Evolutionary conservation across 345 rosid genomes (phyloP).

Genomic region (Eucalyptus sp.): DNA sequence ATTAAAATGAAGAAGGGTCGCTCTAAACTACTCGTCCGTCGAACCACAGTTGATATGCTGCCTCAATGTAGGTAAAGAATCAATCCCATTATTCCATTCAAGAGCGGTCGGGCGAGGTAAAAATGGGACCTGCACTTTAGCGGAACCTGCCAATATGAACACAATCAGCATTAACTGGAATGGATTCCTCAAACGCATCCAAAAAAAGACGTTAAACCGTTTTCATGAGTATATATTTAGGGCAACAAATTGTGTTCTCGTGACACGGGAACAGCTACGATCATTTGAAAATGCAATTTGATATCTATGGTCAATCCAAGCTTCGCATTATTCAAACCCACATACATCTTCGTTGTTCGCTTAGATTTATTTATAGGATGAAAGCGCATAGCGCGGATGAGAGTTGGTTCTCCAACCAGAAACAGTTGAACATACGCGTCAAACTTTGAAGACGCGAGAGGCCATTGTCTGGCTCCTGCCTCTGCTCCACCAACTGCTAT

Average conservation of each 20-base stretch:
- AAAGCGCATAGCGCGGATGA: neutral
- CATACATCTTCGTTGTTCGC: neutral
- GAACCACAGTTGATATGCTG: neutral
- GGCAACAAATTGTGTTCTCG: neutral
- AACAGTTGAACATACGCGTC: neutral
- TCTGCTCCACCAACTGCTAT: neutral
- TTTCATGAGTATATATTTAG: neutral
- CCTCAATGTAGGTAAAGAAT: neutral
- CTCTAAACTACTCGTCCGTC: neutral
- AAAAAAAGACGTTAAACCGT: neutral
- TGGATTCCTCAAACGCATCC: neutral
- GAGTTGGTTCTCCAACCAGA: neutral
- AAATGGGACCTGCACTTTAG: neutral
- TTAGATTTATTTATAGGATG: neutral
- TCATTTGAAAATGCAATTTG: neutral
- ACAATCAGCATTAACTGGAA: neutral
- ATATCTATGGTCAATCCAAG: neutral
- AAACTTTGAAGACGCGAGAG: neutral
- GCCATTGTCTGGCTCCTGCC: neutral
- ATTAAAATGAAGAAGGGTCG: neutral
- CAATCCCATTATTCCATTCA: neutral
- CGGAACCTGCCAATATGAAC: neutral
- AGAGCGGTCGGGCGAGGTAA: neutral
- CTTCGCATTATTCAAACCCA: neutral
- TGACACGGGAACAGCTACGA: neutral